Conservation (phyloP, 148 eudicot genomes). For the Vaccinium macrocarpon region DNA sequence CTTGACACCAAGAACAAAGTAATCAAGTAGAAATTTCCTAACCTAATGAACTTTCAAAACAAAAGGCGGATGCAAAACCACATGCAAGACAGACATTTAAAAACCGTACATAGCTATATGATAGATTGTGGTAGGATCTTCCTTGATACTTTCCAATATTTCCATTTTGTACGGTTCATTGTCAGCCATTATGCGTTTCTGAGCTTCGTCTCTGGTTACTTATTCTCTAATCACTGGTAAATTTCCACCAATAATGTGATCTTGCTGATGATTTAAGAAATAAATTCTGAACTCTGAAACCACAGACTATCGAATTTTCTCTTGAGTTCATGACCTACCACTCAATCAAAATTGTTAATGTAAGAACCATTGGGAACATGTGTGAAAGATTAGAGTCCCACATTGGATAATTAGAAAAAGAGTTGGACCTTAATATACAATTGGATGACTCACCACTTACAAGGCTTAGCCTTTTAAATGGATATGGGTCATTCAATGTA, state of each 20-base stretch:
- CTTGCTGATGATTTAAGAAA: constrained; percentile 90
- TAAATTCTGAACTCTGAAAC: constrained; percentile 64
- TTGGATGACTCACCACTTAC: too few relatives aligned
- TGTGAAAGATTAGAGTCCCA: too few relatives aligned
- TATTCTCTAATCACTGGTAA: constrained; percentile 87
- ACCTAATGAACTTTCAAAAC: background rate
- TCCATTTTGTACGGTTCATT: constrained; percentile 96
- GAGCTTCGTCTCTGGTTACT: constrained; percentile 92
- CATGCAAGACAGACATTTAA: background rate
- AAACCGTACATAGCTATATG: constrained; percentile 77
- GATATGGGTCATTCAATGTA: too few relatives aligned
- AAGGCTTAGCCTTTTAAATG: too few relatives aligned
- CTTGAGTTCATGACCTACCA: constrained; percentile 24
- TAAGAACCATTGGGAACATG: too few relatives aligned
- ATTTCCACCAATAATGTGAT: constrained; percentile 88
- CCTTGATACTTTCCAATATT: constrained; percentile 77
- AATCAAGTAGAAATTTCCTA: background rate
- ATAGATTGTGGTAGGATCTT: constrained; percentile 93
- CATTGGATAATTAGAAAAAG: too few relatives aligned
- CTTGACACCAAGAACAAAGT: background rate
- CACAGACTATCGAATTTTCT: constrained; percentile 47
- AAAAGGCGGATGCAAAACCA: background rate
- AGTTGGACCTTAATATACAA: too few relatives aligned
- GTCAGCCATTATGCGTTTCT: constrained; percentile 65
- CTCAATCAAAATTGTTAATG: background rate